phyloP scores from a whole-genome alignment of 257 asterid species.

The Mitragyna speciosa region DNA sequence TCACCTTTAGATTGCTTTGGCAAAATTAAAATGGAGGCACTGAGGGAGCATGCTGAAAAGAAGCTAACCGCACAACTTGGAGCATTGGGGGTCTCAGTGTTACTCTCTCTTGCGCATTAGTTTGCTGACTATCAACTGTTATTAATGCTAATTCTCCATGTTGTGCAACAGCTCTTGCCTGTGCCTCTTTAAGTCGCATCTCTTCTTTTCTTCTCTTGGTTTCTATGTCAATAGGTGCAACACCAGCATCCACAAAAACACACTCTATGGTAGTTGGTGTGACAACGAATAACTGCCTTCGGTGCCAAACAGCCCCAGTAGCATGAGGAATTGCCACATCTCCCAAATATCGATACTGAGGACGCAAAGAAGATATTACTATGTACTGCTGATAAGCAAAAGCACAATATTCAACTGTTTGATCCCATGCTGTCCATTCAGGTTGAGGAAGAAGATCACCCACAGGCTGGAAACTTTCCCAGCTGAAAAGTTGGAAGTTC shows the following conservation, averaged over 20 bases:
- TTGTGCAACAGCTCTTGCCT: constrained; percentile 73
- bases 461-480: constrained; percentile 97
- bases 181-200: constrained; percentile 64
- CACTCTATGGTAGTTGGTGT: constrained; percentile 98
- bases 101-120: constrained; percentile 67
- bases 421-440: constrained; percentile 99
- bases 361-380: constrained; percentile 92
- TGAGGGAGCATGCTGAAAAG: constrained; percentile 93
- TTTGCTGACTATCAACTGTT: constrained; percentile 70
- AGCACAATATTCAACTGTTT: constrained; percentile 97
- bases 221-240: constrained; percentile 79
- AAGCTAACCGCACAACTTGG: constrained; percentile 92
- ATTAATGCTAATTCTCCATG: constrained; percentile 94
- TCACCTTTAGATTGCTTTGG: constrained; percentile 81
- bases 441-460: constrained; percentile 99
- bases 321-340: constrained; percentile 97
- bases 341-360: constrained; percentile 92
- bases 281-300: constrained; percentile 92
- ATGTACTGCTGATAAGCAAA: constrained; percentile 84
- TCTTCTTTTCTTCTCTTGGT: constrained; percentile 79
- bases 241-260: constrained; percentile 95
- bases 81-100: constrained; percentile 87
- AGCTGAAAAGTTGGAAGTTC: constrained; percentile 89
- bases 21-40: constrained; percentile 87
- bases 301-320: constrained; percentile 98